Conservation (phyloP, 352 stramenopile species). For the Peronospora destructor region DNA sequence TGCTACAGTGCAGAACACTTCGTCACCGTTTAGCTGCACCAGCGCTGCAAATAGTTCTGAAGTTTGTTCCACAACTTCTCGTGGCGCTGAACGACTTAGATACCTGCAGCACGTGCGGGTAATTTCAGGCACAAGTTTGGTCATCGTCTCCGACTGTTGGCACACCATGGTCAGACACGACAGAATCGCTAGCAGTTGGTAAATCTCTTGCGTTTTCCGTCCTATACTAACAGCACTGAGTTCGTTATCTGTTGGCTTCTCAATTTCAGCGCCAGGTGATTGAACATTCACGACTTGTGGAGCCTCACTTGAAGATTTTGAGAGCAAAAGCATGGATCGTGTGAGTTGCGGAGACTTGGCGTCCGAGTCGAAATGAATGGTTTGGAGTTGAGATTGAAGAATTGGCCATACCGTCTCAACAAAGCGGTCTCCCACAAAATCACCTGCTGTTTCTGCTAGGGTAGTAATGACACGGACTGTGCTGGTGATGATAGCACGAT, state of each 20-base stretch:
- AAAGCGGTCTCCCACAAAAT: conserved; percentile 79
- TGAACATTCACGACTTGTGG: not conserved
- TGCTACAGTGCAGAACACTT: conserved; percentile 60
- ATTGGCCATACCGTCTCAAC: conserved; percentile 73
- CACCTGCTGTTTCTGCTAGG: conserved; percentile 44
- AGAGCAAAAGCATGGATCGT: conserved; percentile 61
- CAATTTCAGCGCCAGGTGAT: not conserved
- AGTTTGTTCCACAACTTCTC: conserved; percentile 31
- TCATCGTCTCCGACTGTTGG: conserved; percentile 37
- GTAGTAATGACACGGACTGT: conserved; percentile 48
- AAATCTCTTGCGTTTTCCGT: conserved; percentile 52
- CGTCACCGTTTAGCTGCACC: conserved; percentile 53
- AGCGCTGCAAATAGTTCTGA: conserved; percentile 42
- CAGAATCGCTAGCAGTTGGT: conserved; percentile 50
- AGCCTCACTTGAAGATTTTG: conserved; percentile 6
- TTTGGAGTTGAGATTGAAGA: conserved; percentile 36
- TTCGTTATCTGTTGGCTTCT: conserved; percentile 2
- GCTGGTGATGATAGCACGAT: conserved; percentile 55
- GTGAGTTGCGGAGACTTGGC: conserved; percentile 35
- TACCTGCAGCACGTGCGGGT: conserved; percentile 36
- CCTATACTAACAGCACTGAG: conserved; percentile 21
- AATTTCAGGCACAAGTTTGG: conserved; percentile 57
- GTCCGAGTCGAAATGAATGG: conserved; percentile 29
- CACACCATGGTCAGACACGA: conserved; percentile 47
- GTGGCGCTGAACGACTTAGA: conserved; percentile 31